A percentile compares a stretch with the other conserved stretches of the same genome.
These are phyloP conservation scores for Candida germanica DNA, from an alignment of 805 yeast species.

Conservation along the genomic window DNA sequence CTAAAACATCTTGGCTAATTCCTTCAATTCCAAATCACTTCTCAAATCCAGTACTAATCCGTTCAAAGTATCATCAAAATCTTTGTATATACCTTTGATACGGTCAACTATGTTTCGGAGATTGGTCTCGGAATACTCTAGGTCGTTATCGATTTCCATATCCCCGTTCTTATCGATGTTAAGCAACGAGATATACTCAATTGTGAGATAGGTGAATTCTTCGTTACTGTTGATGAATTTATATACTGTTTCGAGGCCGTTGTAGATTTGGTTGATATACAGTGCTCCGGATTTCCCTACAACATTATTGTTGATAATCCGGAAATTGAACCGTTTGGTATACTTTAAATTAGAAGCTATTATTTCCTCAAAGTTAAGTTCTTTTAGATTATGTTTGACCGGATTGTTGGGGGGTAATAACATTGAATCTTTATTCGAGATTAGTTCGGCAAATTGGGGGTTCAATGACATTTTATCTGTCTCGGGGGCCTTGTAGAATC, in stretches of 20 bases:
- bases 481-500: slow-evolving; percentile 20
- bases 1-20: slow-evolving; percentile 24
- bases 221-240: slow-evolving; percentile 33
- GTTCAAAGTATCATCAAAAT: slow-evolving; percentile 41
- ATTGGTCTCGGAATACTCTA: slow-evolving; percentile 21
- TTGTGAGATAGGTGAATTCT: slow-evolving; percentile 28
- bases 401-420: slow-evolving; percentile 4
- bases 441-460: slow-evolving; percentile 7
- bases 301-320: slow-evolving; percentile 28
- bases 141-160: slow-evolving; percentile 24
- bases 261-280: slow-evolving; percentile 32
- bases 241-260: slow-evolving; percentile 27
- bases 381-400: slow-evolving; percentile 5
- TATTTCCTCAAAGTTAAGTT: slow-evolving; percentile 44
- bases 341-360: slow-evolving; percentile 31
- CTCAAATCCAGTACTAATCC: slow-evolving; percentile 50
- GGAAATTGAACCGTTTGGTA: slow-evolving; percentile 26
- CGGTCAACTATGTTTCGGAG: slow-evolving; percentile 39
- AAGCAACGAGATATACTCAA: slow-evolving; percentile 26
- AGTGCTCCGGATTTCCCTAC: slow-evolving; percentile 31
- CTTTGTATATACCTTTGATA: slow-evolving; percentile 37
- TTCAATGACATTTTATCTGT: slow-evolving; percentile 3
- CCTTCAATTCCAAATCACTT: slow-evolving; percentile 49
- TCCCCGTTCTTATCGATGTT: slow-evolving; percentile 22
- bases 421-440: slow-evolving; percentile 2